A percentile compares a stretch with the other conserved stretches of the same genome.
Evolutionary conservation across 352 stramenopile species (phyloP).

Genomic region (Halophytophthora polymorphica): DNA sequence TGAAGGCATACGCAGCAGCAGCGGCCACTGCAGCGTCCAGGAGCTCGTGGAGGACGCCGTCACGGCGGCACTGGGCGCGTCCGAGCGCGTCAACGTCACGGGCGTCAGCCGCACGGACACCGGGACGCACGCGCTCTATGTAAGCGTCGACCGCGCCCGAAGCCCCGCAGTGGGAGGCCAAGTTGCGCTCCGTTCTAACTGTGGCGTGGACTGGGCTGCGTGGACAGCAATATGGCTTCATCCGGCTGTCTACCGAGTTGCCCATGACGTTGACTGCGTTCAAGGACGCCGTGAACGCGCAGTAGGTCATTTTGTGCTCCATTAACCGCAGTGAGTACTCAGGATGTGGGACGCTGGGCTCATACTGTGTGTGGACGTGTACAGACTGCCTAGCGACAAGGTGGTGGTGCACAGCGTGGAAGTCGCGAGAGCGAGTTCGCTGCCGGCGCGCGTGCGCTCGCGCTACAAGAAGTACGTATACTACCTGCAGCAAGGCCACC

Average conservation of each 20-base stretch:
- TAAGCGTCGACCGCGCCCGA: constrained; percentile 17
- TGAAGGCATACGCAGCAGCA: constrained; percentile 46
- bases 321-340: not conserved
- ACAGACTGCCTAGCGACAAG: constrained; percentile 30
- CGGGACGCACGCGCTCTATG: constrained; percentile 81
- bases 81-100: constrained; percentile 73
- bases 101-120: constrained; percentile 82
- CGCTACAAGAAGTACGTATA: constrained; percentile 89
- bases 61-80: constrained; percentile 38
- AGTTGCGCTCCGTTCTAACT: not conserved
- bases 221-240: constrained; percentile 80
- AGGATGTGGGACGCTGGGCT: constrained; percentile 1
- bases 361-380: constrained; percentile 1
- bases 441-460: constrained; percentile 63
- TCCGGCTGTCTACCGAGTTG: constrained; percentile 47
- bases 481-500: constrained; percentile 83
- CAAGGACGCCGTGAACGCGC: constrained; percentile 49
- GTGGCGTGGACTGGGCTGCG: not conserved
- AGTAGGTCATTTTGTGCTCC: constrained; percentile 22
- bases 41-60: constrained; percentile 74
- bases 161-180: not conserved
- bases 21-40: constrained; percentile 68
- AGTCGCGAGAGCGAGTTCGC: constrained; percentile 14
- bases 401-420: constrained; percentile 55
- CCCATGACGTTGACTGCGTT: constrained; percentile 39